Percentiles rank a stretch among this genome's conserved stretches.
phyloP scores from a whole-genome alignment of 805 yeast genomes.

The Wickerhamiella qilinensis region DNA sequence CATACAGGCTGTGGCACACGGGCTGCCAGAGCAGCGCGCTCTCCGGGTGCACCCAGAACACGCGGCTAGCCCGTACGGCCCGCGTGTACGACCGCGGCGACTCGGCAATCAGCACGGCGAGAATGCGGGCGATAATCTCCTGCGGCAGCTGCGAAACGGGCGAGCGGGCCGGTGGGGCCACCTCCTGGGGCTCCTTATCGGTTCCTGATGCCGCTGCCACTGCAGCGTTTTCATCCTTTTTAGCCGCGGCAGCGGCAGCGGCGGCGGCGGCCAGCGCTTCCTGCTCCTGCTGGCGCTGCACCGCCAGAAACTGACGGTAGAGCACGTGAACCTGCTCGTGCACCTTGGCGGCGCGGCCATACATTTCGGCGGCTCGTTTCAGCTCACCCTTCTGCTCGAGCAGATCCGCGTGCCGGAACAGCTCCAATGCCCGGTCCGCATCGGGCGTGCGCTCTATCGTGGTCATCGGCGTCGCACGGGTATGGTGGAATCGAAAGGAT shows the following conservation, averaged over 20 bases:
- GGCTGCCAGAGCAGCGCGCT: slow-evolving; percentile 17
- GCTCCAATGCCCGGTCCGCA: not conserved
- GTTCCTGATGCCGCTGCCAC: too few species aligned
- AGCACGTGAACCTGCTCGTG: slow-evolving; percentile 45
- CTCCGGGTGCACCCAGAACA: slow-evolving; percentile 9
- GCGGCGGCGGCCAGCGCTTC: too few species aligned
- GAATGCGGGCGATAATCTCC: slow-evolving; percentile 16
- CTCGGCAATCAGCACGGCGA: slow-evolving; percentile 14
- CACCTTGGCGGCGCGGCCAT: slow-evolving; percentile 53
- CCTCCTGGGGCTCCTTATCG: too few species aligned
- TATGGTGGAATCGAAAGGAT: too few species aligned
- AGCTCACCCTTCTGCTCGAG: not conserved
- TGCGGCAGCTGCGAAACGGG: slow-evolving; percentile 18
- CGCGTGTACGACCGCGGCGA: slow-evolving; percentile 9
- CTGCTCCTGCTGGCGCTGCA: slow-evolving; percentile 20
- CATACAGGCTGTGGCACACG: slow-evolving; percentile 10
- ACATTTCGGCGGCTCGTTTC: slow-evolving; percentile 52
- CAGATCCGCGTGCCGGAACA: not conserved
- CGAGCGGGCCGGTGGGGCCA: too few species aligned
- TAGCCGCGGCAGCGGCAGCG: too few species aligned
- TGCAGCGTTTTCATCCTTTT: too few species aligned
- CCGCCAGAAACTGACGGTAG: slow-evolving; percentile 41
- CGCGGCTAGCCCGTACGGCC: slow-evolving; percentile 9
- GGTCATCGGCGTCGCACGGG: too few species aligned
- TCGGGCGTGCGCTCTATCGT: not conserved